Conservation (phyloP, 106 monocot species). For the Ottelia alismoides region DNA sequence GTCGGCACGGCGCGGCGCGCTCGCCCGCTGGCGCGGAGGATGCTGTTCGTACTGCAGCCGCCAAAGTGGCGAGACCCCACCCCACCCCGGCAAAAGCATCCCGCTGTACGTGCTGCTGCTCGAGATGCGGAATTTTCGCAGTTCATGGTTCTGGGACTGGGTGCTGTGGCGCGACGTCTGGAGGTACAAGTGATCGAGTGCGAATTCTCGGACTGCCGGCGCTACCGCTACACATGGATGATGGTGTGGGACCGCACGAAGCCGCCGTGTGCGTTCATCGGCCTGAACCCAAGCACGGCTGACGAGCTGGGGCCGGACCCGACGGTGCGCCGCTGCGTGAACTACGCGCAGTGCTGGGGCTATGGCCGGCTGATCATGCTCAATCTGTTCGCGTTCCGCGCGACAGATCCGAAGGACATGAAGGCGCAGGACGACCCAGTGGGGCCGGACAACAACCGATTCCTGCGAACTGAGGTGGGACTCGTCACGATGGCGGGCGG, state of each 20-base stretch:
- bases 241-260: not conserved
- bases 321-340: not conserved
- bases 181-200: no score
- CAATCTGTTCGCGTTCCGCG: not conserved
- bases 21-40: no score
- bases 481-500: not conserved
- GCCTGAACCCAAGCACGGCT: not conserved
- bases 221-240: not conserved
- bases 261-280: not conserved
- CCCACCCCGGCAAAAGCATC: no score
- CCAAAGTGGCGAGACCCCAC: no score
- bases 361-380: not conserved
- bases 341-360: no score
- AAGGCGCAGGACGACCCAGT: not conserved
- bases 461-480: not conserved
- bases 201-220: not conserved
- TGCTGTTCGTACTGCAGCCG: no score
- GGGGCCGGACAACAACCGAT: not conserved
- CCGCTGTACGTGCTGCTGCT: no score
- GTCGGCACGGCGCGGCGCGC: no score
- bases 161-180: no score
- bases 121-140: no score
- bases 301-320: not conserved
- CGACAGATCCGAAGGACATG: not conserved
- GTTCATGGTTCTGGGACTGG: no score